These are phyloP conservation scores for Thielaviopsis punctulata DNA, from an alignment of 2,329 filamentous ascomycete species.

Conservation along the genomic window DNA sequence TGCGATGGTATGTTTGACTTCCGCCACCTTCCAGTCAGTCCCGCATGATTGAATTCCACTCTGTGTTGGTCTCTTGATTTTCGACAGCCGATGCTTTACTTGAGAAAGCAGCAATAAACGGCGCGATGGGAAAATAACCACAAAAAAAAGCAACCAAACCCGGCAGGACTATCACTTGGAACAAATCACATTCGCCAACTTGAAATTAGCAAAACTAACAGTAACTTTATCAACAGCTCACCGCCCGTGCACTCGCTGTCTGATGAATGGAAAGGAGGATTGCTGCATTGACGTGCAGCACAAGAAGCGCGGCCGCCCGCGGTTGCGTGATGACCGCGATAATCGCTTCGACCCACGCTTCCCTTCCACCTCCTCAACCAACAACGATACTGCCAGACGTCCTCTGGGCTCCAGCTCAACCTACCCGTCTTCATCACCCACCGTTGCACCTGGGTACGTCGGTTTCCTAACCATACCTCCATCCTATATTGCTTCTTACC, in stretches of 20 bases:
- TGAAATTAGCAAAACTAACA: not conserved
- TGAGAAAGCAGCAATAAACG: not conserved
- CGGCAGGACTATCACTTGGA: not conserved
- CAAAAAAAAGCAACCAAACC: not conserved
- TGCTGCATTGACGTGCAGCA: slow-evolving; percentile 70
- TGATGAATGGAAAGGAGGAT: slow-evolving; percentile 64
- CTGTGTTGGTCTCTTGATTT: not conserved
- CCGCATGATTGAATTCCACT: not conserved
- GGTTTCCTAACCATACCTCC: not conserved
- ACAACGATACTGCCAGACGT: slow-evolving; percentile 4
- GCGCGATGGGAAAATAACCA: no score
- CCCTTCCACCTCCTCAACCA: slow-evolving; percentile 19
- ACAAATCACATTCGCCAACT: not conserved
- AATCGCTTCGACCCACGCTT: slow-evolving; percentile 37
- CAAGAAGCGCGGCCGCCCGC: slow-evolving; percentile 66
- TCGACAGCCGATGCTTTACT: not conserved
- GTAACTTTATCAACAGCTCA: slow-evolving; percentile 33
- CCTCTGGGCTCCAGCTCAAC: slow-evolving; percentile 7
- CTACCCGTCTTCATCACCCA: slow-evolving; percentile 7
- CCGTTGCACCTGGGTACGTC: slow-evolving; percentile 21
- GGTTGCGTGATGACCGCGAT: slow-evolving; percentile 56
- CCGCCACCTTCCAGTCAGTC: not conserved
- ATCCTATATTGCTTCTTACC: not conserved
- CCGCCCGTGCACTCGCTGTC: slow-evolving; percentile 61
- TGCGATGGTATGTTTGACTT: slow-evolving; percentile 42